A percentile compares a stretch with the other conserved stretches of the same genome.
phyloP scores from a whole-genome alignment of 2,329 filamentous ascomycete genomes.

The Phyllosticta citribraziliensis region DNA sequence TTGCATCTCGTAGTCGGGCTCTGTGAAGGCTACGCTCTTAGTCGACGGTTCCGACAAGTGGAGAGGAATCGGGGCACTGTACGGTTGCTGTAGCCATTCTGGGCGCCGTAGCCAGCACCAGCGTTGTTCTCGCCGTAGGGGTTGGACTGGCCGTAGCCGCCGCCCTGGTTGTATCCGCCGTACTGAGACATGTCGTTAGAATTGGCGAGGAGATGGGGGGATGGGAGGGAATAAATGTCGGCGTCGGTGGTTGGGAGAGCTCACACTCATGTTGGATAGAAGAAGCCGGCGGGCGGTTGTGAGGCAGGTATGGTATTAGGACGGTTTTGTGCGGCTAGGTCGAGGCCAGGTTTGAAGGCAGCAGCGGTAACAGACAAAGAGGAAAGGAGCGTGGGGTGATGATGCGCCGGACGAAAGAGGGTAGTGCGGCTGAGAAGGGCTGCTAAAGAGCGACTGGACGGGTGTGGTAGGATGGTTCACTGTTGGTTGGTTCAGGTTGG shows the following conservation, averaged over 20 bases:
- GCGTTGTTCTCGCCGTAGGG: constrained; percentile 32
- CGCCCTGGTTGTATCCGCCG: constrained; percentile 32
- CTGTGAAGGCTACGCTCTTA: constrained; percentile 16
- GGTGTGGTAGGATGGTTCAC: neutral
- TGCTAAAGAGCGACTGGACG: neutral
- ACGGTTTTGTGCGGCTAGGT: neutral
- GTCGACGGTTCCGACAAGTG: constrained; percentile 22
- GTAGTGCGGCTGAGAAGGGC: constrained; percentile 3
- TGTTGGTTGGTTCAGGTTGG: neutral
- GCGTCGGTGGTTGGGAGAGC: neutral
- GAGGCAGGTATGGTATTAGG: neutral
- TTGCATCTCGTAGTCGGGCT: constrained; percentile 58
- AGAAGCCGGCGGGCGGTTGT: neutral
- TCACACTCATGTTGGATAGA: constrained; percentile 9
- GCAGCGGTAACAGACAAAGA: neutral
- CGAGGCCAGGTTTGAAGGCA: neutral
- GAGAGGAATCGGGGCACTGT: constrained; percentile 15
- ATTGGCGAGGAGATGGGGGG: neutral
- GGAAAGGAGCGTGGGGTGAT: neutral
- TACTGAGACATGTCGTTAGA: constrained; percentile 23
- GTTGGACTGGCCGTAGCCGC: constrained; percentile 32
- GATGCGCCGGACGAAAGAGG: constrained; percentile 9
- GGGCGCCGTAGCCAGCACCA: constrained; percentile 36
- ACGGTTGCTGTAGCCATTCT: constrained; percentile 11
- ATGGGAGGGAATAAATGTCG: neutral